A percentile compares a stretch with the other conserved stretches of the same genome.
Conservation (phyloP, 306 rosid species). For the barrel medic (Medicago truncatula) region MtrunA17r5.0-ANR NC_053044.1:42226501-42227000, state of each 20-base stretch:
- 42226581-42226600: conserved; percentile 85
- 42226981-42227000: not conserved
- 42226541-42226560: conserved; percentile 99
- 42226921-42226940: conserved; percentile 2
- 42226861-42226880: conserved; percentile 8
- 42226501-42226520: conserved; percentile 75
- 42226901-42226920: conserved; percentile 23
- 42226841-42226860: conserved; percentile 10
- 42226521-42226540: conserved; percentile 95
- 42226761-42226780: conserved; percentile 31
- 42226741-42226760: conserved; percentile 35
- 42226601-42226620: conserved; percentile 94
- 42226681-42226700: conserved; percentile 28
- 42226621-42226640: conserved; percentile 83
- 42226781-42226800: conserved; percentile 22
- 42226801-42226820: conserved; percentile 31
- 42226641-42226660: conserved; percentile 91
- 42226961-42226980: conserved; percentile 8
- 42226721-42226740: conserved; percentile 15
- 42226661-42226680: conserved; percentile 41
- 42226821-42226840: conserved; percentile 31
- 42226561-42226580: conserved; percentile 79
- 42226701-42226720: not conserved
- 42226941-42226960: not conserved
- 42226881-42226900: not conserved